Percentiles rank a stretch among this genome's conserved stretches.
Evolutionary conservation across 345 rosid genomes (phyloP).

Genomic region (Angophora floribunda): DNA sequence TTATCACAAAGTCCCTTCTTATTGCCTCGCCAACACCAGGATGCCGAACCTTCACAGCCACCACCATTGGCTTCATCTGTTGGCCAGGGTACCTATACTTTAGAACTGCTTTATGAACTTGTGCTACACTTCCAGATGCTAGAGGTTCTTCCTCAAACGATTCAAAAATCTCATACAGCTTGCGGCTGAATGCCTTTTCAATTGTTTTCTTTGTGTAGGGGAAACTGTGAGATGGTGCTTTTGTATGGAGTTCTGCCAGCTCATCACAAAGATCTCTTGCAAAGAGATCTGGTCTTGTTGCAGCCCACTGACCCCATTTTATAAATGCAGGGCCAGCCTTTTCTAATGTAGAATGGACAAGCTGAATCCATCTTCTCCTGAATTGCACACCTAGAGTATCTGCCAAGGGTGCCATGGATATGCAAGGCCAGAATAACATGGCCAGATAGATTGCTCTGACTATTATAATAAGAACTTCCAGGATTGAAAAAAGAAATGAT

Average conservation of each 20-base stretch:
- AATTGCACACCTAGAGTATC: constrained; percentile 45
- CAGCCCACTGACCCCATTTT: constrained; percentile 99
- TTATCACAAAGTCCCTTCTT: constrained; percentile 76
- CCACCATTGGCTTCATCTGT: constrained; percentile 52
- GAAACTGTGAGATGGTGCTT: constrained; percentile 91
- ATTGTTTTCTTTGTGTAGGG: constrained; percentile 68
- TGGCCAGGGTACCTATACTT: constrained; percentile 74
- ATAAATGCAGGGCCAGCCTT: constrained; percentile 96
- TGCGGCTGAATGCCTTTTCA: constrained; percentile 89
- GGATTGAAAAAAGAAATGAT: constrained; percentile 24
- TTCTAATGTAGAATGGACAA: constrained; percentile 72
- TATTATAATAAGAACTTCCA: constrained; percentile 45
- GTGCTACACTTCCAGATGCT: constrained; percentile 99
- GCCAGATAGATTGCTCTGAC: constrained; percentile 70
- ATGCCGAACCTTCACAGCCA: constrained; percentile 98
- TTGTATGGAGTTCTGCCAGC: constrained; percentile 83
- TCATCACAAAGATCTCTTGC: constrained; percentile 77
- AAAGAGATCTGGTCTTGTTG: constrained; percentile 93
- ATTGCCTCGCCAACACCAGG: constrained; percentile 97
- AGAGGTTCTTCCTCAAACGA: constrained; percentile 81
- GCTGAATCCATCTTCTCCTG: constrained; percentile 54
- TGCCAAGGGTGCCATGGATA: constrained; percentile 66
- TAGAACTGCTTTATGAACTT: constrained; percentile 82
- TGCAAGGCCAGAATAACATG: constrained; percentile 62
- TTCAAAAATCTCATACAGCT: constrained; percentile 79